A percentile compares a stretch with the other conserved stretches of the same genome.
These are phyloP conservation scores for Hibiscus trionum DNA, from an alignment of 345 rosid species.

Conservation along the genomic window DNA sequence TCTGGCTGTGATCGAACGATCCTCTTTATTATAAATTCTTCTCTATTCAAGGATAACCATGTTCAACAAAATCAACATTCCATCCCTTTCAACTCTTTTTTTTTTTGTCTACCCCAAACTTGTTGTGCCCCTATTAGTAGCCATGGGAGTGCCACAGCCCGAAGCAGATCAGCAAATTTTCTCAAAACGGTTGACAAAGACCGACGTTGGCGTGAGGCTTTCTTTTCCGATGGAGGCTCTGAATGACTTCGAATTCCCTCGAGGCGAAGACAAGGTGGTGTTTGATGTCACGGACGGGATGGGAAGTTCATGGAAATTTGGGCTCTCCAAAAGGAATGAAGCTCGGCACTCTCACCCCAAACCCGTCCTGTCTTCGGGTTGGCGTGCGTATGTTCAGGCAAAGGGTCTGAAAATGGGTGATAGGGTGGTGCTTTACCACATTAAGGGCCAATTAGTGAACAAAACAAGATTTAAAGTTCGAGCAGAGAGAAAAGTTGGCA, in stretches of 20 bases:
- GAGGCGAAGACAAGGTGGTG: not conserved
- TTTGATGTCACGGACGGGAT: not conserved
- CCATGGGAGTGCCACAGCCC: not conserved
- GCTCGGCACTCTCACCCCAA: not conserved
- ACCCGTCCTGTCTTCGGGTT: conserved; percentile 4
- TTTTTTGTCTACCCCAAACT: not conserved
- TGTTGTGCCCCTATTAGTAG: not conserved
- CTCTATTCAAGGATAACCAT: not conserved
- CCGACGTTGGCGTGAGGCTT: not conserved
- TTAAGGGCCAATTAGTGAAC: not conserved
- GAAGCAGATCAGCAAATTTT: not conserved
- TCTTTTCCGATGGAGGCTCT: not conserved
- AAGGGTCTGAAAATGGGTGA: not conserved
- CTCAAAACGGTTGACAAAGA: not conserved
- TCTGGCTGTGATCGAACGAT: not conserved
- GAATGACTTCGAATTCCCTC: not conserved
- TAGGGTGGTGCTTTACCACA: not conserved
- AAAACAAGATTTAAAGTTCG: not conserved
- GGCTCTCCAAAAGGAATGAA: not conserved
- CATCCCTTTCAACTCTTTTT: not conserved
- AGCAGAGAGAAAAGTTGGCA: not conserved
- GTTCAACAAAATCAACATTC: not conserved
- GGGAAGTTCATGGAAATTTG: not conserved
- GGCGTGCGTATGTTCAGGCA: not conserved
- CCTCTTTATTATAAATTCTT: not conserved